These are phyloP conservation scores for Pichia nakasei DNA, from an alignment of 805 yeast genomes.

Conservation along the genomic window DNA sequence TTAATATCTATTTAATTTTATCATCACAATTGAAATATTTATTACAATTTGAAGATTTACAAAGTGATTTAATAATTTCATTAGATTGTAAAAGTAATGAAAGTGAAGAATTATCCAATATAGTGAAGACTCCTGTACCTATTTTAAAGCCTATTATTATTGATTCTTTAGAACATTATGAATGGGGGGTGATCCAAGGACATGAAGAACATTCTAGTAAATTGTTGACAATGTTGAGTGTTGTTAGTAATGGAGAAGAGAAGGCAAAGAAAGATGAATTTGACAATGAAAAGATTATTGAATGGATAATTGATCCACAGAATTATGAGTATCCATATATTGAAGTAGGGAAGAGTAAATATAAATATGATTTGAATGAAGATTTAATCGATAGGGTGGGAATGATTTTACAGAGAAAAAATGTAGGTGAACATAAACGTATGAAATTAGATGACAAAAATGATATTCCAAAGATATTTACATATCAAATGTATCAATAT, in stretches of 20 bases:
- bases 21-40: slow-evolving; percentile 35
- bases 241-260: slow-evolving; percentile 13
- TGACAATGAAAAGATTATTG: slow-evolving; percentile 15
- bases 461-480: slow-evolving; percentile 9
- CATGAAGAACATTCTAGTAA: slow-evolving; percentile 6
- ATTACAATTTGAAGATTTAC: slow-evolving; percentile 26
- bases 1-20: slow-evolving; percentile 35
- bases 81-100: slow-evolving; percentile 32
- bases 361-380: slow-evolving; percentile 5
- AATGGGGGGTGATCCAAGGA: slow-evolving; percentile 13
- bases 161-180: slow-evolving; percentile 38
- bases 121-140: slow-evolving; percentile 26
- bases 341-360: slow-evolving; percentile 12
- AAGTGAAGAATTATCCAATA: slow-evolving; percentile 7
- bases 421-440: slow-evolving; percentile 6
- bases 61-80: slow-evolving; percentile 38
- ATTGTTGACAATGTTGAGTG: slow-evolving; percentile 15
- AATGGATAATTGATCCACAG: slow-evolving; percentile 20
- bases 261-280: not conserved
- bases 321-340: slow-evolving; percentile 15
- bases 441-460: not conserved
- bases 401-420: slow-evolving; percentile 13
- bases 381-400: slow-evolving; percentile 14
- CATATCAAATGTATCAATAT: slow-evolving; percentile 25
- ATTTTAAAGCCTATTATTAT: slow-evolving; percentile 36